phyloP scores from a whole-genome alignment of 164 flowering plant species.

The Echeveria elegans region DNA sequence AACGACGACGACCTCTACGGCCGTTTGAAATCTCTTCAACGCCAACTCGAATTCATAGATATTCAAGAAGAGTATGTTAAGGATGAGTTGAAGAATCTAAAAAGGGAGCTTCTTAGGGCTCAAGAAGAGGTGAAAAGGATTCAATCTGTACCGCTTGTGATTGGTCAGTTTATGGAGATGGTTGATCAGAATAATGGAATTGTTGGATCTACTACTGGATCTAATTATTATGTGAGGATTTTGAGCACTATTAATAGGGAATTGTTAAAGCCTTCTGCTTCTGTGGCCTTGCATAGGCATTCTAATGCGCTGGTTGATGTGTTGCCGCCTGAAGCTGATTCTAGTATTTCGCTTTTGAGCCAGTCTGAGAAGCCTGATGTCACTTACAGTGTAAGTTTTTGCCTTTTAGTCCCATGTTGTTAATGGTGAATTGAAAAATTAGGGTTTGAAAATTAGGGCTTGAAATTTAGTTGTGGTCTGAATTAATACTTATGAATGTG shows the following conservation, averaged over 20 bases:
- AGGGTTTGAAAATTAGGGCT: too few species aligned
- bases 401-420: too few species aligned
- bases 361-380: constrained; percentile 99
- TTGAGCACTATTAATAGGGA: constrained; percentile 80
- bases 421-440: background rate
- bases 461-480: too few species aligned
- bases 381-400: constrained; percentile 54
- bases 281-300: constrained; percentile 87
- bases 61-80: too few species aligned
- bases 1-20: too few species aligned
- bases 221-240: constrained; percentile 66
- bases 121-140: constrained; percentile 97
- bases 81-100: constrained; percentile 88
- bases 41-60: too few species aligned
- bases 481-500: too few species aligned
- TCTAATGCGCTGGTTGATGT: constrained; percentile 93
- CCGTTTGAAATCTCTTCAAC: too few species aligned
- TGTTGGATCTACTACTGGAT: constrained; percentile 87
- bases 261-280: constrained; percentile 78
- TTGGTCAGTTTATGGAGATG: constrained; percentile 96
- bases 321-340: constrained; percentile 92
- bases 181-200: constrained; percentile 90
- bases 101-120: constrained; percentile 76
- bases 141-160: constrained; percentile 91
- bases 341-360: constrained; percentile 76